These are phyloP conservation scores for Xerocomus spinulosus DNA, from an alignment of 768 basidiomycete species.

Conservation along the genomic window DNA sequence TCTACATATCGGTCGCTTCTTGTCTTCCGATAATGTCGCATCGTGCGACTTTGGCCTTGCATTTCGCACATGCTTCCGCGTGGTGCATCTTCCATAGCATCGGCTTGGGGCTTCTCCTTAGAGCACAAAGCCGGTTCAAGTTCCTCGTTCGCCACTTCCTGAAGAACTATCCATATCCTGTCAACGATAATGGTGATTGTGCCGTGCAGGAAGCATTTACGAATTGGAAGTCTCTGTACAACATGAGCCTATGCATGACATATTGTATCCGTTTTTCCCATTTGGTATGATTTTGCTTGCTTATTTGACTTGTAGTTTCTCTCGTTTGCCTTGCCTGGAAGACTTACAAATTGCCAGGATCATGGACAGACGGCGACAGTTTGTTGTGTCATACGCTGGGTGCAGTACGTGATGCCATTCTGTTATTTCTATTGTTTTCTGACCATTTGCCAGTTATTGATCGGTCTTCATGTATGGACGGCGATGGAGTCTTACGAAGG, in stretches of 20 bases:
- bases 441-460: constrained; percentile 52
- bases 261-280: constrained; percentile 56
- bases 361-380: constrained; percentile 87
- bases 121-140: constrained; percentile 79
- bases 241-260: constrained; percentile 91
- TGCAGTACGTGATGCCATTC: constrained; percentile 47
- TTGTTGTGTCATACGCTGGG: constrained; percentile 87
- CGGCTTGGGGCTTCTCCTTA: constrained; percentile 78
- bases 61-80: constrained; percentile 75
- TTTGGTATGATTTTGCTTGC: neutral
- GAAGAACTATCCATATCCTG: constrained; percentile 89
- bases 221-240: constrained; percentile 94
- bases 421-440: neutral
- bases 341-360: constrained; percentile 73
- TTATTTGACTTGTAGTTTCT: constrained; percentile 51
- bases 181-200: constrained; percentile 59
- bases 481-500: constrained; percentile 88
- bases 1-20: constrained; percentile 57
- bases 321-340: constrained; percentile 85
- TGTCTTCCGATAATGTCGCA: constrained; percentile 57
- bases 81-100: constrained; percentile 90
- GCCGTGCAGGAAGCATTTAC: constrained; percentile 91
- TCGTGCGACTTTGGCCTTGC: constrained; percentile 49
- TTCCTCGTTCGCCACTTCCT: constrained; percentile 92
- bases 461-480: constrained; percentile 89